These are phyloP conservation scores for Xylaria sp. DNA, from an alignment of 2,329 filamentous ascomycete genomes.

Conservation along the genomic window DNA sequence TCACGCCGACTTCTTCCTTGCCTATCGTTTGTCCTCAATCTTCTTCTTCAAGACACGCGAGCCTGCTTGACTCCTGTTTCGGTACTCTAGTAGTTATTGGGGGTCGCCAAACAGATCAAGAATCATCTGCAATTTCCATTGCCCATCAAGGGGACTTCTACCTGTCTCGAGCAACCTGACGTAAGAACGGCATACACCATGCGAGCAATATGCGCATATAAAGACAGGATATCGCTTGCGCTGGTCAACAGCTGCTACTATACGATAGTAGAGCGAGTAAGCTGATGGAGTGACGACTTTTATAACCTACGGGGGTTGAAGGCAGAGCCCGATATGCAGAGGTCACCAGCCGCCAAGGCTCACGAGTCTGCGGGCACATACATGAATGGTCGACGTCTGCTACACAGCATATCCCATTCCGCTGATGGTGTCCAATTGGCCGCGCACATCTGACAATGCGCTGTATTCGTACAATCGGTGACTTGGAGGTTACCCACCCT, in stretches of 20 bases:
- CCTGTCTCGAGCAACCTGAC: background rate
- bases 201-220: background rate
- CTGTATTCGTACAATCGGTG: constrained; percentile 10
- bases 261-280: background rate
- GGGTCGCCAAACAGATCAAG: background rate
- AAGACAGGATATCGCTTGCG: background rate
- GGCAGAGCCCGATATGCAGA: background rate
- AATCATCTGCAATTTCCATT: background rate
- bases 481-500: constrained; percentile 23
- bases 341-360: constrained; percentile 4
- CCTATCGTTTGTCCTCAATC: no score
- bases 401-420: constrained; percentile 22
- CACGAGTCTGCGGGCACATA: constrained; percentile 3
- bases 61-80: no score
- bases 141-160: background rate
- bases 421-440: constrained; percentile 8
- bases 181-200: background rate
- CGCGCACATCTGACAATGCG: background rate
- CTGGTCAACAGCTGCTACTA: background rate
- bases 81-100: background rate
- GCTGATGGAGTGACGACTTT: no score
- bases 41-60: no score
- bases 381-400: constrained; percentile 18
- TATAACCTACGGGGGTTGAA: background rate
- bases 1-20: no score